Conservation (phyloP, 139 green algal genomes). For the Tetraselmis chui region DNA sequence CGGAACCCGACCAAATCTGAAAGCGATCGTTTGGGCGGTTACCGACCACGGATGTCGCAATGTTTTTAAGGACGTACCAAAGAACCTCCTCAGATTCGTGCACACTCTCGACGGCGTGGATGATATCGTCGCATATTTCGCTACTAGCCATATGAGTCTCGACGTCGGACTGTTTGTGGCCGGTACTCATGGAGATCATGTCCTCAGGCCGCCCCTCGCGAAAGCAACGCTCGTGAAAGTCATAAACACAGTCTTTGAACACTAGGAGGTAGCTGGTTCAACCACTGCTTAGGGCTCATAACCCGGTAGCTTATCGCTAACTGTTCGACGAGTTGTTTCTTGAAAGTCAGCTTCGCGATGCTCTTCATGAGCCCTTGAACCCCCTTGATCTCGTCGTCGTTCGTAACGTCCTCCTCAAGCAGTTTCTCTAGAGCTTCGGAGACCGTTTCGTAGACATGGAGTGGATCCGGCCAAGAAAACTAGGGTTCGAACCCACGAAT, state of each 20-base stretch:
- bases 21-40: not conserved
- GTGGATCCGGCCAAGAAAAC: too few relatives aligned
- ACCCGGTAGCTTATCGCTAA: not conserved
- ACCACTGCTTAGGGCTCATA: not conserved
- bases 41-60: not conserved
- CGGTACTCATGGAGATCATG: not conserved
- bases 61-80: not conserved
- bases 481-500: too few relatives aligned
- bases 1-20: not conserved
- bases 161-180: not conserved
- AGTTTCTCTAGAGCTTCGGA: not conserved
- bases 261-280: not conserved
- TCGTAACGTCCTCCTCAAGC: not conserved
- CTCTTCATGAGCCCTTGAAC: not conserved
- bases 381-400: not conserved
- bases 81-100: not conserved
- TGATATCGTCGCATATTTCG: not conserved
- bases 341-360: not conserved
- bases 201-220: not conserved
- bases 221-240: not conserved
- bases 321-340: not conserved
- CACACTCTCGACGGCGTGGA: not conserved
- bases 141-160: not conserved
- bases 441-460: not conserved
- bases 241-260: not conserved